Evolutionary conservation across 1,284 basidiomycete species (phyloP).

Genomic region (Melampsora larici-populina): DNA sequence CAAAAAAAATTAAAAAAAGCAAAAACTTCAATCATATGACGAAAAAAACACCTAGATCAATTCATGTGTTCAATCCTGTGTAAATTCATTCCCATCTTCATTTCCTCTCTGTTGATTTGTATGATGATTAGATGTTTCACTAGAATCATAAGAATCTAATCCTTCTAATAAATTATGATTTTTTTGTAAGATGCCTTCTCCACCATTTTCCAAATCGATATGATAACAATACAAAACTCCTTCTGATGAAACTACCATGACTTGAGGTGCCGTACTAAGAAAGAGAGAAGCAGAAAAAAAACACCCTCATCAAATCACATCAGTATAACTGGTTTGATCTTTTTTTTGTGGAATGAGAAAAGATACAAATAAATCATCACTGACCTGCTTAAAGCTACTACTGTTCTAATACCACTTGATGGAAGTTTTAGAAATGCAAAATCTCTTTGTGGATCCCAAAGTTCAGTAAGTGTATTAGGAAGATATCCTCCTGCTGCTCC

Average conservation of each 20-base stretch:
- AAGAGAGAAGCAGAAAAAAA: too few relatives aligned
- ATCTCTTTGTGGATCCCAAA: conserved; percentile 95
- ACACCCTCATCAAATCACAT: background rate
- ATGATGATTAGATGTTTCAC: background rate
- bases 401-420: conserved; percentile 62
- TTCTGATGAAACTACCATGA: conserved; percentile 94
- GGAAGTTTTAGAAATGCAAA: conserved; percentile 90
- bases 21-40: too few relatives aligned
- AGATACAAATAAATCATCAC: background rate
- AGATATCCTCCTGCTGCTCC: conserved; percentile 83
- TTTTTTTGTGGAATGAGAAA: conserved; percentile 16
- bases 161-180: conserved; percentile 63
- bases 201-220: conserved; percentile 93
- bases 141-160: conserved; percentile 28
- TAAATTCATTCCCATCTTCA: background rate
- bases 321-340: background rate
- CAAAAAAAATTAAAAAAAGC: too few relatives aligned
- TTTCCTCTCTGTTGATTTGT: background rate
- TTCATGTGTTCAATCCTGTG: background rate
- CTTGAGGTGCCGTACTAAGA: conserved; percentile 80
- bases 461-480: conserved; percentile 83
- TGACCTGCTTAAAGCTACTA: conserved; percentile 47
- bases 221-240: conserved; percentile 93
- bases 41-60: too few relatives aligned
- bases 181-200: conserved; percentile 90